Conservation (phyloP, 306 rosid species). For the Prunus campanulata region DNA sequence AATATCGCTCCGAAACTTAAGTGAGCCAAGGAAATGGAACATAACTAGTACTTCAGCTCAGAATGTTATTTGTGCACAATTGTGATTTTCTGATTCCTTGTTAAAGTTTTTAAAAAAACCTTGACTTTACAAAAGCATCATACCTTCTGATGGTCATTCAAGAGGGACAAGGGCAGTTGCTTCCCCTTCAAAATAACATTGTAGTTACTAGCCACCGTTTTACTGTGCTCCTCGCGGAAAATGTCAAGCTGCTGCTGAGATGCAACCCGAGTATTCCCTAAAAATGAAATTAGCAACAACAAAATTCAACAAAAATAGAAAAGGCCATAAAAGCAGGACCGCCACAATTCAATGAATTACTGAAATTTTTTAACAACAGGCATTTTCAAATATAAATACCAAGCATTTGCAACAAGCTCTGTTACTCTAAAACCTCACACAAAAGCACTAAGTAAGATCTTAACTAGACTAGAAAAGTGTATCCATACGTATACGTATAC, state of each 20-base stretch:
- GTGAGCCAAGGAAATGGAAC: not conserved
- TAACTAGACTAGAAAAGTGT: not conserved
- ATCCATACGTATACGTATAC: not conserved
- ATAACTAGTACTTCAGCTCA: not conserved
- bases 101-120: not conserved
- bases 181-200: slow-evolving; percentile 76
- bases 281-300: slow-evolving; percentile 12
- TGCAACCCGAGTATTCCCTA: slow-evolving; percentile 77
- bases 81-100: not conserved
- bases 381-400: not conserved
- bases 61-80: not conserved
- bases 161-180: slow-evolving; percentile 73
- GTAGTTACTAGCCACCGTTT: slow-evolving; percentile 32
- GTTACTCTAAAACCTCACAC: not conserved
- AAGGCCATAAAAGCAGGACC: not conserved
- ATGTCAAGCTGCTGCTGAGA: slow-evolving; percentile 79
- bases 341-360: not conserved
- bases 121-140: not conserved
- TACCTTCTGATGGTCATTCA: slow-evolving; percentile 86
- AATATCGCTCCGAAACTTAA: not conserved
- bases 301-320: not conserved
- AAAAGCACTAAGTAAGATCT: no score
- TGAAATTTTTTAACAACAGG: not conserved
- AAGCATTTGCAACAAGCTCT: not conserved
- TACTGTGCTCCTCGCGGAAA: slow-evolving; percentile 61